Conservation (phyloP, 2,329 filamentous ascomycete species). For the Pseudogymnoascus verrucosus region DNA sequence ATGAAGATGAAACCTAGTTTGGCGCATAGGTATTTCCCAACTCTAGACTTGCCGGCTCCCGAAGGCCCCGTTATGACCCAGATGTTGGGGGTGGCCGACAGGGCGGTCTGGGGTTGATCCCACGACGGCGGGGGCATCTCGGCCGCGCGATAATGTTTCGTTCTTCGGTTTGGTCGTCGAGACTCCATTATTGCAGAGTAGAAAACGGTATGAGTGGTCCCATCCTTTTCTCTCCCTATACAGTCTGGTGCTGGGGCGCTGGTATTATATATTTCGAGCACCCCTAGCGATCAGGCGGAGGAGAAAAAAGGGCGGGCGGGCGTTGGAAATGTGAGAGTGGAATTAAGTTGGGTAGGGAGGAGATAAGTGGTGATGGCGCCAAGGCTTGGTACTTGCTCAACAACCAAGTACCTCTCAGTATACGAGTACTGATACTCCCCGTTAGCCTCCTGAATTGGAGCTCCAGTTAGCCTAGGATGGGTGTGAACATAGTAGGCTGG, state of each 20-base stretch:
- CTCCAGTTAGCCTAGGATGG: background rate
- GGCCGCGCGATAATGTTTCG: background rate
- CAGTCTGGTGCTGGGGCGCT: background rate
- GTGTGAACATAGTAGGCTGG: background rate
- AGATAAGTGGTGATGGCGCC: background rate
- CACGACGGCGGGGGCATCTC: background rate
- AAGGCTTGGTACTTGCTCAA: background rate
- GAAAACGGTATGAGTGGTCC: background rate
- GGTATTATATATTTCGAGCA: background rate
- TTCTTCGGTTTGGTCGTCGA: background rate
- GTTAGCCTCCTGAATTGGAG: background rate
- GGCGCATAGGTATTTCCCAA: background rate
- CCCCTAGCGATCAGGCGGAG: background rate
- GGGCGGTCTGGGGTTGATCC: slow-evolving; percentile 23
- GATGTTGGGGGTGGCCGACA: slow-evolving; percentile 30
- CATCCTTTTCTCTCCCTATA: background rate
- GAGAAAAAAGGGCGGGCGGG: background rate
- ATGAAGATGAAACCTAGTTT: background rate
- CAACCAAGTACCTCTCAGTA: background rate
- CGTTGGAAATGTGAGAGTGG: background rate
- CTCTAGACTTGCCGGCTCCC: slow-evolving; percentile 21
- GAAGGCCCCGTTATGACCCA: slow-evolving; percentile 47
- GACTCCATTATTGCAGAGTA: background rate
- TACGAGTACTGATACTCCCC: background rate
- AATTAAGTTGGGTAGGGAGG: background rate